Evolutionary conservation across 2,329 filamentous ascomycete species (phyloP).

Genomic region (Pleurostoma richardsiae): DNA sequence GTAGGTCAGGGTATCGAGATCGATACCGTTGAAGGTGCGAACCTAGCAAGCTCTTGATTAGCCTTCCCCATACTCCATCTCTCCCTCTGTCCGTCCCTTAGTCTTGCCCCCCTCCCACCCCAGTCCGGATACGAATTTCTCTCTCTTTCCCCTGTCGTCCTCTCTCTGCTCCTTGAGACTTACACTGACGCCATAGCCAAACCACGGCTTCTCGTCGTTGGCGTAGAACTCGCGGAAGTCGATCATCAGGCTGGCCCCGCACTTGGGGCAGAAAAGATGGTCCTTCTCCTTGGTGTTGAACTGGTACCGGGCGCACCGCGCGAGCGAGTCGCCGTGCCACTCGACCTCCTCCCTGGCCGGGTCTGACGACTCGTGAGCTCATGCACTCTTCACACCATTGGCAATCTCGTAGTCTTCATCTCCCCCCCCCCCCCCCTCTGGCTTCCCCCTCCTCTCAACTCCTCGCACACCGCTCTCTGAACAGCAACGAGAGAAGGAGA

Average conservation of each 20-base stretch:
- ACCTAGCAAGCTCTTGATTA: constrained; percentile 17
- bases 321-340: constrained; percentile 35
- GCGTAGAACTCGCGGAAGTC: constrained; percentile 29
- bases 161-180: constrained; percentile 9
- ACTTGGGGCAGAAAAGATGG: constrained; percentile 43
- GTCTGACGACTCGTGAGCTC: constrained; percentile 19
- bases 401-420: too few species aligned
- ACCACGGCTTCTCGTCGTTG: constrained; percentile 12
- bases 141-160: background rate
- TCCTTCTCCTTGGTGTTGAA: constrained; percentile 44
- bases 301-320: constrained; percentile 27
- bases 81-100: too few species aligned
- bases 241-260: constrained; percentile 40
- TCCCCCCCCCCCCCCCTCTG: too few species aligned
- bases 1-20: constrained; percentile 31
- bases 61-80: too few species aligned
- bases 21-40: constrained; percentile 33
- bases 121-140: too few species aligned
- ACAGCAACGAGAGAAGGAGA: too few species aligned
- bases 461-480: too few species aligned
- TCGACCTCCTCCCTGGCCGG: constrained; percentile 29
- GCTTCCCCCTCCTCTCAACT: too few species aligned
- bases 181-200: constrained; percentile 38
- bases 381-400: too few species aligned
- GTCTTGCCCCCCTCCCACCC: too few species aligned